Conservation (phyloP, 2,329 filamentous ascomycete species). For the Cercospora sojina region DNA sequence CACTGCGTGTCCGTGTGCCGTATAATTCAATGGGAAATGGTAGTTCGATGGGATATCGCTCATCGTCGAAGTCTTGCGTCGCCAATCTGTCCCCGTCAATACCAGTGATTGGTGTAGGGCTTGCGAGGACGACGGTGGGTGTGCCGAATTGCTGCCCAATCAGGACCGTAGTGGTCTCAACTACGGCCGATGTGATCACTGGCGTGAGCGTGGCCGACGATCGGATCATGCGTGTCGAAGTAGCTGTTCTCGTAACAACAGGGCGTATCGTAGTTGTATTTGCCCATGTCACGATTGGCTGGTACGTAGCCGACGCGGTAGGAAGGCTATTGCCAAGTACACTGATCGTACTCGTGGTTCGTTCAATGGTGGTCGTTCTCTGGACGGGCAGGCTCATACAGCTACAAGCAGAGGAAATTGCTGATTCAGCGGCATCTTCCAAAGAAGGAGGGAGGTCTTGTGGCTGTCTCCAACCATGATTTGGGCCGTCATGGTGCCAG, state of each 20-base stretch:
- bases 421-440: not conserved
- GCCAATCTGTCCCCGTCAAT: not conserved
- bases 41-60: conserved; percentile 6
- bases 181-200: not conserved
- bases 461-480: conserved; percentile 2
- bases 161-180: conserved; percentile 9
- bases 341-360: not conserved
- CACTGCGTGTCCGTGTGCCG: not conserved
- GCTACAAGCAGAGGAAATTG: conserved; percentile 8
- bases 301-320: not conserved
- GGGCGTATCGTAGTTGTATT: conserved; percentile 9
- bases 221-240: not conserved
- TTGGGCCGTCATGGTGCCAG: not conserved
- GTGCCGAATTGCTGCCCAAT: conserved; percentile 10
- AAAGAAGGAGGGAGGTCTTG: conserved; percentile 1
- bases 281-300: not conserved
- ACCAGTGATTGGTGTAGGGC: conserved; percentile 3
- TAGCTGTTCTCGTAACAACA: conserved; percentile 4
- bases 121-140: conserved; percentile 9
- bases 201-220: conserved; percentile 1
- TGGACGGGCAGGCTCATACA: conserved; percentile 7
- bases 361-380: not conserved
- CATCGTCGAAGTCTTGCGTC: conserved; percentile 8
- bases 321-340: not conserved
- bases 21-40: conserved; percentile 1